Evolutionary conservation across 148 eudicot genomes (phyloP).

Genomic region (Vaccinium corymbosum): DNA sequence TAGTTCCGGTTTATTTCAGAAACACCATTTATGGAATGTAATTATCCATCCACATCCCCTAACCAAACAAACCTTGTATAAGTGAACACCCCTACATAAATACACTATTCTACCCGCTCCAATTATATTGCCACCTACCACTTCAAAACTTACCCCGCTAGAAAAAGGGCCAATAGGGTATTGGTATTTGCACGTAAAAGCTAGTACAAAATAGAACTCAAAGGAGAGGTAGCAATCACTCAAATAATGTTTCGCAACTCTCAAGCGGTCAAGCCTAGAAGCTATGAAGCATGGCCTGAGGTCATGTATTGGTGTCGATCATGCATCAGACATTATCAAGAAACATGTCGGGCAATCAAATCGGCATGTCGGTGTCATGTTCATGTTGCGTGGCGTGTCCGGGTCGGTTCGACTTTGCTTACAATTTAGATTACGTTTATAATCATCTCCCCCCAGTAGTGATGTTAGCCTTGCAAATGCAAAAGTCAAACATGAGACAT

Average conservation of each 20-base stretch:
- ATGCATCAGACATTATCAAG: neutral
- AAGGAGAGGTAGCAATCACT: neutral
- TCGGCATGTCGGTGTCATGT: neutral
- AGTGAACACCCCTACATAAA: neutral
- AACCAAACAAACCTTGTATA: neutral
- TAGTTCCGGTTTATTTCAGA: neutral
- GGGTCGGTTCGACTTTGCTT: neutral
- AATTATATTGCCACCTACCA: neutral
- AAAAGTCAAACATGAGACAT: neutral
- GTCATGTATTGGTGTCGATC: neutral
- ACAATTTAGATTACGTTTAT: neutral
- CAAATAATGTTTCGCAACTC: neutral
- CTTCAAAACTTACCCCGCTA: neutral
- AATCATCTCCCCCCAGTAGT: neutral
- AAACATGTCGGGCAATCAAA: neutral
- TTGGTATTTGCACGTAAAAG: neutral
- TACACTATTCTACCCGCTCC: neutral
- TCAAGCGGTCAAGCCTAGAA: neutral
- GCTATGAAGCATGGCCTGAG: neutral
- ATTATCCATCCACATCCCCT: neutral
- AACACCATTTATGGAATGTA: neutral
- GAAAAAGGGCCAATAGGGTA: neutral
- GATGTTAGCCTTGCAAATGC: neutral
- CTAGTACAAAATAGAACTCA: neutral
- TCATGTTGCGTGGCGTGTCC: neutral